Percentiles rank a stretch among this genome's conserved stretches.
phyloP scores from a whole-genome alignment of 2,329 filamentous ascomycete species.

The Seiridium unicorne region DNA sequence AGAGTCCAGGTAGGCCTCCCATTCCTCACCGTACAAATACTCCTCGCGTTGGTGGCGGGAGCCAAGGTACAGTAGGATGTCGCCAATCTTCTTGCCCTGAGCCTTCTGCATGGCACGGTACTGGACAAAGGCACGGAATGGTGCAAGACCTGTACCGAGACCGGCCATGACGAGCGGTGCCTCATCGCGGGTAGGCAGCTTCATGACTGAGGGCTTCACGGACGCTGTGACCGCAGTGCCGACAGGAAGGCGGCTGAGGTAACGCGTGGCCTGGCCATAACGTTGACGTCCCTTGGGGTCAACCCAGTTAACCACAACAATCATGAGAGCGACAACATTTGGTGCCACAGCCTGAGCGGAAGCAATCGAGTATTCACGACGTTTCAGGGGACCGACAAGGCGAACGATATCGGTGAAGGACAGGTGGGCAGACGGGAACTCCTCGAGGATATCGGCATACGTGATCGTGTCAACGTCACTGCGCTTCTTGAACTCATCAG shows the following conservation, averaged over 20 bases:
- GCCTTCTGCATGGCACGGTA: conserved; percentile 97
- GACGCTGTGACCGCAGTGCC: conserved; percentile 84
- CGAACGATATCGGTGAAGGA: conserved; percentile 83
- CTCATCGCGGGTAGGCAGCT: conserved; percentile 83
- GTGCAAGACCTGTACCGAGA: conserved; percentile 94
- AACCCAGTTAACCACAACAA: conserved; percentile 95
- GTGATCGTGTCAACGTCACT: conserved; percentile 89
- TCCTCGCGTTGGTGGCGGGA: conserved; percentile 97
- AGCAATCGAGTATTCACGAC: conserved; percentile 97
- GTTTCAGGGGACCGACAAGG: conserved; percentile 89
- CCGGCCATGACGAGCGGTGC: conserved; percentile 98
- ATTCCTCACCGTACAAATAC: conserved; percentile 98
- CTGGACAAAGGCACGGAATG: conserved; percentile 99
- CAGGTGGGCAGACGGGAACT: conserved; percentile 87
- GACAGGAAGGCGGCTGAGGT: conserved; percentile 72
- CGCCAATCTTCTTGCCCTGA: conserved; percentile 92
- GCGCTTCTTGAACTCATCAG: conserved; percentile 87
- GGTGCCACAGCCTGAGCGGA: conserved; percentile 95
- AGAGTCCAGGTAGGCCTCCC: conserved; percentile 95
- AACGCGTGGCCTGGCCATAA: conserved; percentile 90
- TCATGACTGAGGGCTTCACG: conserved; percentile 99
- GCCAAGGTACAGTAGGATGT: conserved; percentile 93
- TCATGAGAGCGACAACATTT: conserved; percentile 87
- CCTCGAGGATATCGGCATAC: conserved; percentile 84
- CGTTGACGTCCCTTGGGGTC: conserved; percentile 84